Base-by-base conservation (phyloP, 805 yeast genomes). In the Babjeviella inositovora region DNA sequence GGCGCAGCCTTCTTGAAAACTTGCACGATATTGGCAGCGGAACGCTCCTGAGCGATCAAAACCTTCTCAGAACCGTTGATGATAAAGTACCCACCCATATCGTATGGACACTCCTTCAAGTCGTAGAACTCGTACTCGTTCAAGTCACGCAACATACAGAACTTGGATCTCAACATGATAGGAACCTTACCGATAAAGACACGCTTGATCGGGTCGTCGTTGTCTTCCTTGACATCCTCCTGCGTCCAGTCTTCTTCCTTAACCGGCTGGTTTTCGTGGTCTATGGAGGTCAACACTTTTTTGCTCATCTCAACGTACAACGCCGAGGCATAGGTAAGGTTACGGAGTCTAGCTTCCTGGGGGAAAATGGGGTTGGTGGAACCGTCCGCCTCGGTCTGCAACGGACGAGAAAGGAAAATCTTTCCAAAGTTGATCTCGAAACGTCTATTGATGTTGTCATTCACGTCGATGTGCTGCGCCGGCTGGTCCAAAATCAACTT, bases 301-400 rank as follows among this genome's bases (percentile, higher is more conserved):
- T 90, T 90, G 39, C 79, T 70, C 79, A 90, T 87, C 45, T 90
- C 97, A 14, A 90, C 95, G 41, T 90, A 90, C 24, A 90, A 62
- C 18, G 97, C 96, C 15, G 96, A 81, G 4, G 96, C 81, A 47
- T 90, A 90, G 0, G 99, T 90, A 53, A 90, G 62, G 47, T 90
- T 90, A 54, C 99, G 73, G 33, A 90, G 62, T 39, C 99, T 69
- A 6, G 98, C 97, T 50, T 90, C 99, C 53, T 92, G 98, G 7
- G 99, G 98, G 44, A 80, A 80, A 73, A 90, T 71, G 8, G 93
- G 92, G 41, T 84, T 87, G n/a, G 97, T 87, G n/a, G 93, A 84
- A 57, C 99, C 99, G 55, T 90, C 99, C 10, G 97, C 94, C 57
- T 90, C 99, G 11, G 97, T 92, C 68, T 90, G 93, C 23, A 94